A percentile compares a stretch with the other conserved stretches of the same genome.
Evolutionary conservation across 2,329 filamentous ascomycete species (phyloP).

Genomic region (Orbilia javanica): DNA sequence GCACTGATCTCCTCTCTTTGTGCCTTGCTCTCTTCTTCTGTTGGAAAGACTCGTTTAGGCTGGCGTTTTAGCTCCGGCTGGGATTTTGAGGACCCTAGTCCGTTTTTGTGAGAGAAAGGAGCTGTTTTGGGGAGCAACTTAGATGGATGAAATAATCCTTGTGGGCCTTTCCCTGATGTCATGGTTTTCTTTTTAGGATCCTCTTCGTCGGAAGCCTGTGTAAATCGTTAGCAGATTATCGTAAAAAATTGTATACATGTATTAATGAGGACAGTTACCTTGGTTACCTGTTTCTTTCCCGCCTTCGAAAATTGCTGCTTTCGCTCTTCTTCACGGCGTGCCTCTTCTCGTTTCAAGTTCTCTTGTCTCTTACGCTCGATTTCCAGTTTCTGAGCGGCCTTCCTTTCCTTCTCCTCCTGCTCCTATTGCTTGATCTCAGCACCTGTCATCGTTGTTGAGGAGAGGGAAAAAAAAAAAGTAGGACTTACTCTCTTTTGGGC

Average conservation of each 20-base stretch:
- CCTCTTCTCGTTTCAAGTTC: constrained; percentile 74
- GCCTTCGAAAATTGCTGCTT: constrained; percentile 68
- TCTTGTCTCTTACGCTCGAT: constrained; percentile 79
- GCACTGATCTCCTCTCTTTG: constrained; percentile 14
- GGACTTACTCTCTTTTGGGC: constrained; percentile 77
- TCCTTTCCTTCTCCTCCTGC: constrained; percentile 81
- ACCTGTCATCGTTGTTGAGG: neutral
- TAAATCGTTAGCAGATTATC: constrained; percentile 66
- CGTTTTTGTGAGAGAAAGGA: constrained; percentile 28
- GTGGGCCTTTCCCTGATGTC: constrained; percentile 59
- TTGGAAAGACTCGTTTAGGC: constrained; percentile 60
- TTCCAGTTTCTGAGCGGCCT: constrained; percentile 84
- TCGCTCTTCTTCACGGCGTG: constrained; percentile 70
- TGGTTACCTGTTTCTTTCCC: constrained; percentile 34
- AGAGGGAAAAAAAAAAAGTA: neutral
- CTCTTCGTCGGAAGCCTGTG: constrained; percentile 67
- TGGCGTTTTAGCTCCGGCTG: constrained; percentile 52
- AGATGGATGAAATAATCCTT: constrained; percentile 40
- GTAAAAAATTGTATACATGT: neutral
- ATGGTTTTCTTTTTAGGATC: constrained; percentile 77
- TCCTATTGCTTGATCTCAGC: constrained; percentile 68
- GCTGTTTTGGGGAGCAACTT: constrained; percentile 36
- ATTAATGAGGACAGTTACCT: constrained; percentile 10
- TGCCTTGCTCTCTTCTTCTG: constrained; percentile 56
- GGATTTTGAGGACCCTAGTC: constrained; percentile 19